Evolutionary conservation across 2,329 filamentous ascomycete genomes (phyloP), one percentile per base, ranked within the genome.

Genomic region (Neofusicoccum umdonicola): DNA sequence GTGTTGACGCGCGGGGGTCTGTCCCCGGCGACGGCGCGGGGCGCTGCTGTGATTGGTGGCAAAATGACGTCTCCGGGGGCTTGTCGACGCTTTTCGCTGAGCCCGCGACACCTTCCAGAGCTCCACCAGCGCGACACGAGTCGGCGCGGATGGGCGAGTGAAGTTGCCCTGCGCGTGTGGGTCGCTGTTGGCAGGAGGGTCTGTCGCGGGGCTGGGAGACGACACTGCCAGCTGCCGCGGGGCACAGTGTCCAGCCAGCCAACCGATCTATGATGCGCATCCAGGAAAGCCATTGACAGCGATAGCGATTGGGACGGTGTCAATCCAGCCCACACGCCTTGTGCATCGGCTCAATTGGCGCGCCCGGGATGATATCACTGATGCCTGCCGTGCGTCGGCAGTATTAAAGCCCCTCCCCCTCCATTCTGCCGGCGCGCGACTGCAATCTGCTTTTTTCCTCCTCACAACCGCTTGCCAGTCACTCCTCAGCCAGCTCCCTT

Each of bases 321-420:
- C 27, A 34, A 5, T 58, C 41, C 52, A 31, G 19, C 52, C 37
- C 50, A 48, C 31, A 37, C 34, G 44, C 44, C 34, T 42, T 35
- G 19, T 44, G 50, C 63, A 51, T 62, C 60, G 54, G 54, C 41
- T 58, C 54, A 45, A 41, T 62, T 42, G 52, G 41, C 63, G 45
- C 41, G 52, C 41, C 12, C 12, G 62, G 60, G 27, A 64, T 64
- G 62, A 64, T 41, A 44, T 60, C 63, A 60, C 52, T 44, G 56
- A 45, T 17, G 54, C 47, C 51, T 51, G 44, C 35, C 35, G 27
- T 11, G 27, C 31, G 11, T 47, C 45, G 45, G 39, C 61, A 54
- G 22, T 54, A 54, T 52, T 61, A 52, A 65, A 65, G 34, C 63
- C 63, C 63, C 63, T 65, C 63, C 63, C 54, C 63, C 63, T 50